These are phyloP conservation scores for Hypoxylon fuscum DNA, from an alignment of 495 filamentous ascomycete genomes.

Conservation along the genomic window DNA sequence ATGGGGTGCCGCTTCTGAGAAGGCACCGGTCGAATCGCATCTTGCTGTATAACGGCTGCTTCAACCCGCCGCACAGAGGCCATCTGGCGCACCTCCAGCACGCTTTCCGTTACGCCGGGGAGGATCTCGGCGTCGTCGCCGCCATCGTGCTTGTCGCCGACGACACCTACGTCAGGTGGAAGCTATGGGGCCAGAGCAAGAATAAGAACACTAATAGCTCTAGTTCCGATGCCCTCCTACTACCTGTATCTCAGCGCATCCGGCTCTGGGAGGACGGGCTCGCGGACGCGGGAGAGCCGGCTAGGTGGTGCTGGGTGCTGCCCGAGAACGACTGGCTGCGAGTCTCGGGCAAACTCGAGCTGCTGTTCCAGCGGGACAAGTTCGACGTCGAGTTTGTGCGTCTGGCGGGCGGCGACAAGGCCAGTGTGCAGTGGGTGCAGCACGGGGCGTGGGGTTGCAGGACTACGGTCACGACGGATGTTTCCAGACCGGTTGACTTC, in stretches of 20 bases:
- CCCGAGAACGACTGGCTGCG: slow-evolving; percentile 13
- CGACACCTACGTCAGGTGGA: slow-evolving; percentile 12
- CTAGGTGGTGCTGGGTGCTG: slow-evolving; percentile 17
- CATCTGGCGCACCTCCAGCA: slow-evolving; percentile 29
- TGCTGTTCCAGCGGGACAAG: background rate
- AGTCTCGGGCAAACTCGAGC: background rate
- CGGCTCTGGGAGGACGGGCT: slow-evolving; percentile 15
- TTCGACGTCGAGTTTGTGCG: slow-evolving; percentile 23
- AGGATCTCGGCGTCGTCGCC: slow-evolving; percentile 13
- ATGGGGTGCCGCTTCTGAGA: slow-evolving; percentile 1
- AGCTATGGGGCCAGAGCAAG: background rate
- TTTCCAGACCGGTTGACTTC: slow-evolving; percentile 22
- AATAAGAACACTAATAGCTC: too few relatives aligned
- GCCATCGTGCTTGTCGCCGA: slow-evolving; percentile 21
- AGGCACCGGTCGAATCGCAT: slow-evolving; percentile 25
- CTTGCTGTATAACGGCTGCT: slow-evolving; percentile 40
- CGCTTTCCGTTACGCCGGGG: slow-evolving; percentile 19
- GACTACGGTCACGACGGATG: slow-evolving; percentile 14
- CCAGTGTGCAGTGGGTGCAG: background rate
- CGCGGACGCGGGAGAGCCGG: background rate
- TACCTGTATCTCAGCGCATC: background rate
- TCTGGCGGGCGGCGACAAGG: slow-evolving; percentile 32
- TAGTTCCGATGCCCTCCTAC: background rate
- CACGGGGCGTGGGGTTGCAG: slow-evolving; percentile 22
- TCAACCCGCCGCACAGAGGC: slow-evolving; percentile 44